These are phyloP conservation scores for barrel medic (Medicago truncatula) DNA, from an alignment of 306 rosid species.

Conservation along the genomic window DNA sequence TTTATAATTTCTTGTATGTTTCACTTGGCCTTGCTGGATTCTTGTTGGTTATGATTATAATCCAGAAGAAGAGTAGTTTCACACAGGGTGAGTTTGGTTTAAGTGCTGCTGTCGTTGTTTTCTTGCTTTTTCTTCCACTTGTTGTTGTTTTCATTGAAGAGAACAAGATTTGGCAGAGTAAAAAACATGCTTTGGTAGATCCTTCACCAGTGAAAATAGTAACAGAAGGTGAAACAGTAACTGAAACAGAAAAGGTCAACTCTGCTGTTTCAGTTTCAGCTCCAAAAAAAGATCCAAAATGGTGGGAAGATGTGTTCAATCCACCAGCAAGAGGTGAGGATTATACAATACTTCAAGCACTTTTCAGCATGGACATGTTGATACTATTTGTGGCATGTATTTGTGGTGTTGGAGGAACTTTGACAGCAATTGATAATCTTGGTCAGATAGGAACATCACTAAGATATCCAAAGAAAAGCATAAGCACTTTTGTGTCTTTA, in stretches of 20 bases:
- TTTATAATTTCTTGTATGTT: conserved; percentile 64
- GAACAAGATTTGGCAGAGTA: conserved; percentile 41
- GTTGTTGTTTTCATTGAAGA: conserved; percentile 58
- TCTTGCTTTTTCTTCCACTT: conserved; percentile 67
- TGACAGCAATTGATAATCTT: conserved; percentile 65
- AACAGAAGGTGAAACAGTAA: conserved; percentile 19
- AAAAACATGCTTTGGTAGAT: conserved; percentile 31
- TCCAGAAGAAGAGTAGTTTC: conserved; percentile 50
- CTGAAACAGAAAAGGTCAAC: not conserved
- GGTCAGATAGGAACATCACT: conserved; percentile 68
- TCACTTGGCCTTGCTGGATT: conserved; percentile 76
- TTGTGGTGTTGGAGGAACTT: conserved; percentile 66
- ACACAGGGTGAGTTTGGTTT: conserved; percentile 46
- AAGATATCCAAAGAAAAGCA: conserved; percentile 53
- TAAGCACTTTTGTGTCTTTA: conserved; percentile 65
- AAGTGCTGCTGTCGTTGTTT: conserved; percentile 50
- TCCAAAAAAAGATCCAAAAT: conserved; percentile 30
- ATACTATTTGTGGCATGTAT: conserved; percentile 52
- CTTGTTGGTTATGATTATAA: conserved; percentile 55
- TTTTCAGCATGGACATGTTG: conserved; percentile 67
- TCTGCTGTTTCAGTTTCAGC: not conserved
- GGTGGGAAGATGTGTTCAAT: conserved; percentile 55
- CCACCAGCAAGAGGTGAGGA: conserved; percentile 75
- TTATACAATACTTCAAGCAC: conserved; percentile 66
- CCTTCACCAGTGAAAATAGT: conserved; percentile 41